Base-by-base conservation (phyloP, 176 grass and related monocot species). In the Bothriochloa decipiens region DNA sequence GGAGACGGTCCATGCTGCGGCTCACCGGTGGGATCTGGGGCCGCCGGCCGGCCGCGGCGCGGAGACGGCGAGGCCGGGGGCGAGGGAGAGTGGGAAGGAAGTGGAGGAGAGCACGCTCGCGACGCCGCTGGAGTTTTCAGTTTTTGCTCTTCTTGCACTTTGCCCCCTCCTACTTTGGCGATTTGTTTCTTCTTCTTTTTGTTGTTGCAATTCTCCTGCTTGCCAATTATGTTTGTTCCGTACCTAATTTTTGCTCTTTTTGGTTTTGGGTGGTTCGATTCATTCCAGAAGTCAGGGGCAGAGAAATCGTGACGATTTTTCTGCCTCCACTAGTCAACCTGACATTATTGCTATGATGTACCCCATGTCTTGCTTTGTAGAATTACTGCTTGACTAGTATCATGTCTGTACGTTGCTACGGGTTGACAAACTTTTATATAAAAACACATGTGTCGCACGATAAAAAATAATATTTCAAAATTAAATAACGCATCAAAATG, bases 1-100 rank as follows among this genome's bases (percentile, higher is more conserved):
- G 82, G 69, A 93, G 72, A 81, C 96, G 91, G 60, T 98, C 93
- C 93, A 98, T 94, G 70, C 40, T 46, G 63, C 35, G 45, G 64
- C 50, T 94, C 79, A 64, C 75, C 87, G 70, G 70, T 75, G 92
- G 65, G 86, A 91, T 91, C 85, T 73, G 80, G 13, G 57, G 64
- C 85, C 68, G 82, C 36, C 71, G 77, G 72, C 33, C n/a, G 69
- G 82, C 68, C 65, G 76, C 82, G 74, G 52, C 78, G 83, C 28
- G 87, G 83, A 92, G 87, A 87, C 78, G 82, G 80, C 88, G 81
- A 75, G 65, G 83, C 36, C 57, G 57, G 25, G 25, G 17, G 49
- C 37, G 42, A 80, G 49, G 80, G 73, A 92, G 89, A 92, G 87
- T 92, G 81, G 77, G 89, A 78, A 72, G 77, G 83, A 29, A 64